Percentiles rank a stretch among this genome's conserved stretches.
Evolutionary conservation across 1,284 basidiomycete species (phyloP).

Genomic region (Trametes sp.): DNA sequence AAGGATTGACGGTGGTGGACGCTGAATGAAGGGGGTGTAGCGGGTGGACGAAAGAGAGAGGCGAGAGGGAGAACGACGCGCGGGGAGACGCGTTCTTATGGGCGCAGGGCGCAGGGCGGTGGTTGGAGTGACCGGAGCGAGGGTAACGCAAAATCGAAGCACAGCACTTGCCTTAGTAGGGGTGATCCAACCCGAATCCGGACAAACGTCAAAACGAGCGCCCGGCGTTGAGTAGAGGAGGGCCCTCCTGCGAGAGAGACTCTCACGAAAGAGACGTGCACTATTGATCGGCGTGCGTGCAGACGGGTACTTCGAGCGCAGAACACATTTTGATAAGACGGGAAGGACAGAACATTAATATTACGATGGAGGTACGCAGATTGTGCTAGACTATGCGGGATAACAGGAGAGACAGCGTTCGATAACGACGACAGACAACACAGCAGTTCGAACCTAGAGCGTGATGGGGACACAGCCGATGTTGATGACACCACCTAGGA

Average conservation of each 20-base stretch:
- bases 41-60: not conserved
- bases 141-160: constrained; percentile 1
- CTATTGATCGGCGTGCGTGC: too few relatives aligned
- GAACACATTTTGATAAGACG: too few relatives aligned
- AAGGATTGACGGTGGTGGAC: not conserved
- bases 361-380: not conserved
- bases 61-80: not conserved
- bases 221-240: not conserved
- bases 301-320: too few relatives aligned
- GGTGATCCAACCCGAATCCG: not conserved
- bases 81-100: not conserved
- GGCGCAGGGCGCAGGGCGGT: not conserved
- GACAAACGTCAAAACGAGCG: not conserved
- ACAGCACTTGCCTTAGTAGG: constrained; percentile 13
- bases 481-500: constrained; percentile 13
- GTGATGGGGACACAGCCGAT: constrained; percentile 19
- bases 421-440: not conserved
- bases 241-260: too few relatives aligned
- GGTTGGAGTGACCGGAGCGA: not conserved
- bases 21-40: not conserved
- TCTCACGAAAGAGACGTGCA: too few relatives aligned
- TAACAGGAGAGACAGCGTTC: not conserved
- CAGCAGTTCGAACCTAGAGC: not conserved
- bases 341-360: not conserved
- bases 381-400: not conserved